A percentile compares a stretch with the other conserved stretches of the same genome.
Conservation (phyloP, 306 rosid genomes). For the Hippophae gyantsensis region DNA sequence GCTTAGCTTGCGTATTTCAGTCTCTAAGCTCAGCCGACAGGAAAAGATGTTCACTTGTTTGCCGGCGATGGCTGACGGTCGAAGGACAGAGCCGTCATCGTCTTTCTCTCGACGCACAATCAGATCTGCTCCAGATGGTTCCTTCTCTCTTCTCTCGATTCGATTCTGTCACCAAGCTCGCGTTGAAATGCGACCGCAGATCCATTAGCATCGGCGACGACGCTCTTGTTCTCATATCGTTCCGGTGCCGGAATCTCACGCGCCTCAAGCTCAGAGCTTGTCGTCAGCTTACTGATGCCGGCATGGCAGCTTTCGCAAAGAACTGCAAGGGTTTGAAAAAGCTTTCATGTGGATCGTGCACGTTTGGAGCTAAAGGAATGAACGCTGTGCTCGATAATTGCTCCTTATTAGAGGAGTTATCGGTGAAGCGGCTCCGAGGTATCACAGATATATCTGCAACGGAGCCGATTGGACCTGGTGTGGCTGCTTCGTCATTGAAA, state of each 20-base stretch:
- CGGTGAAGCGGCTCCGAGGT: constrained; percentile 88
- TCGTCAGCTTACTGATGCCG: constrained; percentile 65
- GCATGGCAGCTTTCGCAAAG: constrained; percentile 66
- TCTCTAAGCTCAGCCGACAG: constrained; percentile 72
- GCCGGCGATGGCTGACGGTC: constrained; percentile 73
- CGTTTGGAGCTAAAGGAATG: constrained; percentile 82
- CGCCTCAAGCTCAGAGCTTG: constrained; percentile 95
- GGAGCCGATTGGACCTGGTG: constrained; percentile 78
- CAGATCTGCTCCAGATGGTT: constrained; percentile 44
- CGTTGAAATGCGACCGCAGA: constrained; percentile 87
- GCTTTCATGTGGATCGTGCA: constrained; percentile 92
- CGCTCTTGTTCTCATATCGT: constrained; percentile 55
- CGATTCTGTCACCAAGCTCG: constrained; percentile 85
- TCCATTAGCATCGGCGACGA: constrained; percentile 66
- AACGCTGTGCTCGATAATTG: constrained; percentile 83
- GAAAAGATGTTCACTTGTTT: constrained; percentile 74
- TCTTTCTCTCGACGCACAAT: constrained; percentile 59
- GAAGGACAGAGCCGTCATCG: constrained; percentile 97
- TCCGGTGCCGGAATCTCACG: constrained; percentile 72
- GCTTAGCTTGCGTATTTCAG: constrained; percentile 72
- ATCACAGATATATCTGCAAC: constrained; percentile 47
- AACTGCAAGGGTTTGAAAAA: constrained; percentile 87
- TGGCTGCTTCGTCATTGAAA: constrained; percentile 46
- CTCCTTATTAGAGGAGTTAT: constrained; percentile 60
- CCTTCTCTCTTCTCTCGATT: constrained; percentile 68